These are phyloP conservation scores for Neospora caninum DNA, from an alignment of 169 alveolate species.

Conservation along the genomic window DNA sequence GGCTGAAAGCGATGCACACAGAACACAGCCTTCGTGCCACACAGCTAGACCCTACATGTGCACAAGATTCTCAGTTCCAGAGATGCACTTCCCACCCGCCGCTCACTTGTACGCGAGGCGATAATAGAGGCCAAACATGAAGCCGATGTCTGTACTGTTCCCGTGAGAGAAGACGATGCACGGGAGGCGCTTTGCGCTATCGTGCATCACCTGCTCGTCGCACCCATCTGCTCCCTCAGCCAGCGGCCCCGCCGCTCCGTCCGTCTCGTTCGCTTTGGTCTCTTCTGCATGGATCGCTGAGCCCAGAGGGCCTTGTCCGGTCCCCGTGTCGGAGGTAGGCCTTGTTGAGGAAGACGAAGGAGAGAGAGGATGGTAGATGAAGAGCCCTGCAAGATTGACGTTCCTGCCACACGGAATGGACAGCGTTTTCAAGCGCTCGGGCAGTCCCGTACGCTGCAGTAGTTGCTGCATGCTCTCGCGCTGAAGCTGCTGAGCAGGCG, in stretches of 20 bases:
- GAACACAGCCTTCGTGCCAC: too few relatives aligned
- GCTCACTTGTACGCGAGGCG: constrained; percentile 26
- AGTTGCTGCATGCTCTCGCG: constrained; percentile 62
- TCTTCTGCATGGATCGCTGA: background rate
- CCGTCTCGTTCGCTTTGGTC: background rate
- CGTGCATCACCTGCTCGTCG: background rate
- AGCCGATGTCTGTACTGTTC: constrained; percentile 90
- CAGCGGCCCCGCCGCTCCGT: constrained; percentile 8
- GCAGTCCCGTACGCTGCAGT: constrained; percentile 10
- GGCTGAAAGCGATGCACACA: too few relatives aligned
- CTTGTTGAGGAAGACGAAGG: background rate
- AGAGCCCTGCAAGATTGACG: constrained; percentile 29
- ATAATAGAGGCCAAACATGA: constrained; percentile 62
- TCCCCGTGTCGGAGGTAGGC: background rate
- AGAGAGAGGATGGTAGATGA: constrained; percentile 22
- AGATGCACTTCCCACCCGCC: too few relatives aligned
- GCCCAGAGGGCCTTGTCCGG: background rate
- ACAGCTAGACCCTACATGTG: too few relatives aligned
- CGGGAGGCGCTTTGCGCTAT: constrained; percentile 62
- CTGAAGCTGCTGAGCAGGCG: background rate
- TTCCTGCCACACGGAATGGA: constrained; percentile 33
- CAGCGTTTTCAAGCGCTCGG: constrained; percentile 35
- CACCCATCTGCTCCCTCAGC: background rate
- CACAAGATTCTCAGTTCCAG: too few relatives aligned
- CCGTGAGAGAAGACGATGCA: constrained; percentile 89